Evolutionary conservation across 176 grass and related monocot genomes (phyloP), one percentile per base, ranked within the genome.

Genomic region (Melocanna baccifera): DNA sequence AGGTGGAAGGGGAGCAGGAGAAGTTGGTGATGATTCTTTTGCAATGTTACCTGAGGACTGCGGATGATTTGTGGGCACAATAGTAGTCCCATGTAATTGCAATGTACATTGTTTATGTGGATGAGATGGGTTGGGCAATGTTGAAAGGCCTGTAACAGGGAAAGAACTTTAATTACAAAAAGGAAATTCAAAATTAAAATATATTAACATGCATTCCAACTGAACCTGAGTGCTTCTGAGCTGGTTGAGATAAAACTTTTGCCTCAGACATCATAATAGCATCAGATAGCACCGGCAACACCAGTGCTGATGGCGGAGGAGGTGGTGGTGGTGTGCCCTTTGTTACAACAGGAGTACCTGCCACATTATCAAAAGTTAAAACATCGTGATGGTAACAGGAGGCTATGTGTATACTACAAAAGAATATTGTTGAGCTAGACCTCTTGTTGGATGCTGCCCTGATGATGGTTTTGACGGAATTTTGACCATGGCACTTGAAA

Each of bases 181-280:
- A 84, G 22, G 18, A 29, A 83, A 76, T 14, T 30, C 19, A 88
- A 18, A 59, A 62, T 7, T 15, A 69, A 18, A 69, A 83, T 68
- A 67, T 62, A n/a, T 66, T 42, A 48, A 81, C 37, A 78, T n/a
- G 23, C n/a, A 55, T 39, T 14, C 11, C 12, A 48, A 79, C 58
- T 68, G 46, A 78, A 90, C 89, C 84, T 87, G 75, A 87, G 75
- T 83, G 67, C 12, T 87, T 73, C 43, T 79, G 41, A 74, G 80
- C 15, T 28, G 50, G 25, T 68, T 69, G 61, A 69, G 75, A 25
- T 2, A 53, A 30, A 18, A 61, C 47, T 61, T 78, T 66, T 67
- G 39, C 67, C 26, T 87, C 73, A 15, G 67, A 74, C 37, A 83
- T 73, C 74, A 43, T 62, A 50, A 28, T 47, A 25, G 62, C 68